Evolutionary conservation across 2,329 filamentous ascomycete genomes (phyloP).

Genomic region (Pyrenophora seminiperda): DNA sequence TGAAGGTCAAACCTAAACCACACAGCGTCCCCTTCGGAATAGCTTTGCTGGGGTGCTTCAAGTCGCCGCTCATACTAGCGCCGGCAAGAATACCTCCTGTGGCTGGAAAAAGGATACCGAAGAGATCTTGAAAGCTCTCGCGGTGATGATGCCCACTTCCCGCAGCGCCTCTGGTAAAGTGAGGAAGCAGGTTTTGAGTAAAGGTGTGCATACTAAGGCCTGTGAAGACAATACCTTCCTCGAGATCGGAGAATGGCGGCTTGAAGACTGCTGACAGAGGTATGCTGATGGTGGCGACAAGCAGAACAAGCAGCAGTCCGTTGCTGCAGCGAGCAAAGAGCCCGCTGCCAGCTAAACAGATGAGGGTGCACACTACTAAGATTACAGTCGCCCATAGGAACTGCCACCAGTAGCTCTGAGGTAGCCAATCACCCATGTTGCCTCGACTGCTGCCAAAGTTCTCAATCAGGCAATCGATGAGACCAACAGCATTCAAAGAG

Average conservation of each 20-base stretch:
- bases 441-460: conserved; percentile 68
- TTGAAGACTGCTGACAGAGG: conserved; percentile 75
- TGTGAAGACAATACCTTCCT: conserved; percentile 73
- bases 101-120: conserved; percentile 83
- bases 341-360: conserved; percentile 79
- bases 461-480: conserved; percentile 80
- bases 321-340: conserved; percentile 83
- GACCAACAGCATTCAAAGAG: conserved; percentile 82
- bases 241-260: conserved; percentile 68
- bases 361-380: conserved; percentile 70
- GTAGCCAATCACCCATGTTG: conserved; percentile 64
- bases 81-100: conserved; percentile 69
- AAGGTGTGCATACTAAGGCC: conserved; percentile 75
- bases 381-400: conserved; percentile 77
- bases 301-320: conserved; percentile 71
- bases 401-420: conserved; percentile 74
- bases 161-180: conserved; percentile 65
- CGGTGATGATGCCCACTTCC: conserved; percentile 66
- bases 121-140: conserved; percentile 78
- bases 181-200: conserved; percentile 73
- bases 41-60: conserved; percentile 79
- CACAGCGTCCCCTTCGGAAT: conserved; percentile 85
- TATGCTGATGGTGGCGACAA: conserved; percentile 78
- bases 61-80: conserved; percentile 87
- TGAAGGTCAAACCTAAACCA: conserved; percentile 75